Base-by-base conservation (phyloP, 805 yeast genomes). In the Saccharomyces kudriavzevii region DNA sequence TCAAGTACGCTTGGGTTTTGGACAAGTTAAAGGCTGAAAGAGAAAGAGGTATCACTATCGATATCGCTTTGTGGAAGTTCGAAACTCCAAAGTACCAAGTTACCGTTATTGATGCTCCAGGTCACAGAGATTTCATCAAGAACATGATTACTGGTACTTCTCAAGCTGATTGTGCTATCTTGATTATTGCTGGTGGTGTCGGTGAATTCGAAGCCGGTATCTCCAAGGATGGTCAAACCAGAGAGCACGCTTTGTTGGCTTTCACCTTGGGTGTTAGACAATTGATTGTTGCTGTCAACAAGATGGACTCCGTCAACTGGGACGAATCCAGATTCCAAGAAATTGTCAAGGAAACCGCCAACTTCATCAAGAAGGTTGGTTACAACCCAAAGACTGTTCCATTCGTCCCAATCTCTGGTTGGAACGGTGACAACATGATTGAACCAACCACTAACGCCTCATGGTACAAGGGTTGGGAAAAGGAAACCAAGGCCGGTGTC, bases 1-100 rank as follows among this genome's bases (percentile, higher is more conserved):
- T 89, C 89, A 89, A 89, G 80, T 87, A 89, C 87, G 96, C 96
- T 70, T 89, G 96, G 96, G 95, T 89, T 69, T 83, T 89, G 77
- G 96, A 89, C 82, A 89, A 89, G 78, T 81, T 89, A 68, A 87
- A 87, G 87, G 95, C 95, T 73, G 96, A 89, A 82, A 85, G 96
- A 78, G 92, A 87, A 77, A 87, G 96, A 81, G 96, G 96, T 86
- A 89, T 89, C 82, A 89, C 96, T 74, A 89, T 89, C 70, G 96
- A 89, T 76, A 88, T 89, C 67, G 92, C 95, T 76, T 82, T 87
- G 71, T 86, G 95, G 86, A 85, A 86, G 79, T 88, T 89, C 84
- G 92, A 87, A 79, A 88, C 96, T 74, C 89, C 90, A 70, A 86
- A 84, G 76, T 86, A 82, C 81, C 79, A 83, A 72, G 94, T 88